Evolutionary conservation across 2,329 filamentous ascomycete genomes (phyloP).

Genomic region (Pseudocercospora crystallina): DNA sequence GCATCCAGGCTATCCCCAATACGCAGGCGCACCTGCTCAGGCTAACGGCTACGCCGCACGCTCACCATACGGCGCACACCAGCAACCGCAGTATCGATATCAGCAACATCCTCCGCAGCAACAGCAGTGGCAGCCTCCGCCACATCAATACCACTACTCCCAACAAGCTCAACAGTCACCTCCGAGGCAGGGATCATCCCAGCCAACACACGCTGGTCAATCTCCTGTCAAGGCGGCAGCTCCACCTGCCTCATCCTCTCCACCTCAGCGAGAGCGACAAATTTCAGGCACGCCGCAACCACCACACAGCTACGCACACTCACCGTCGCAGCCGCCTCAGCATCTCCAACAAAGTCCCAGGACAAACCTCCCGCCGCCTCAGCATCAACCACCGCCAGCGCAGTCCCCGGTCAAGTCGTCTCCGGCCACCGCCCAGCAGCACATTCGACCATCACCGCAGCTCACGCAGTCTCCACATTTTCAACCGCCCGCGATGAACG

Average conservation of each 20-base stretch:
- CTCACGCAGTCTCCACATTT: slow-evolving; percentile 15
- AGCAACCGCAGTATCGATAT: slow-evolving; percentile 16
- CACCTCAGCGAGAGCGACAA: slow-evolving; percentile 17
- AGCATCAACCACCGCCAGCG: slow-evolving; percentile 15
- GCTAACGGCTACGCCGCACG: slow-evolving; percentile 12
- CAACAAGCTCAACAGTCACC: slow-evolving; percentile 8
- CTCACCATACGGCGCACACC: slow-evolving; percentile 3
- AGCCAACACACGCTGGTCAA: slow-evolving; percentile 33
- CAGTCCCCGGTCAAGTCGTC: slow-evolving; percentile 35
- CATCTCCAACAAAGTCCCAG: slow-evolving; percentile 29
- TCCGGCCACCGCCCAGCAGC: slow-evolving; percentile 17
- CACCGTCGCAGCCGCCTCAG: slow-evolving; percentile 2
- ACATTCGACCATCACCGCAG: slow-evolving; percentile 3
- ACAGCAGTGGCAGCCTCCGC: slow-evolving; percentile 17
- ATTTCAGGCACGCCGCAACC: slow-evolving; percentile 9
- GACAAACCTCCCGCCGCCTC: slow-evolving; percentile 32
- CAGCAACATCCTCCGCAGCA: slow-evolving; percentile 20
- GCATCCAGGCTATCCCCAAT: slow-evolving; percentile 24
- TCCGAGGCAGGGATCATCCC: slow-evolving; percentile 23
- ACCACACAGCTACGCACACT: neutral
- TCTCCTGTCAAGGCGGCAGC: slow-evolving; percentile 27
- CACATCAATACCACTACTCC: slow-evolving; percentile 14
- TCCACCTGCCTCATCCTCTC: slow-evolving; percentile 19
- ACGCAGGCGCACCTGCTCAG: slow-evolving; percentile 8
- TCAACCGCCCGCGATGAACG: slow-evolving; percentile 15